Evolutionary conservation across 2,329 filamentous ascomycete species (phyloP), one percentile per base, ranked within the genome.

Genomic region (Fusarium sp.): DNA sequence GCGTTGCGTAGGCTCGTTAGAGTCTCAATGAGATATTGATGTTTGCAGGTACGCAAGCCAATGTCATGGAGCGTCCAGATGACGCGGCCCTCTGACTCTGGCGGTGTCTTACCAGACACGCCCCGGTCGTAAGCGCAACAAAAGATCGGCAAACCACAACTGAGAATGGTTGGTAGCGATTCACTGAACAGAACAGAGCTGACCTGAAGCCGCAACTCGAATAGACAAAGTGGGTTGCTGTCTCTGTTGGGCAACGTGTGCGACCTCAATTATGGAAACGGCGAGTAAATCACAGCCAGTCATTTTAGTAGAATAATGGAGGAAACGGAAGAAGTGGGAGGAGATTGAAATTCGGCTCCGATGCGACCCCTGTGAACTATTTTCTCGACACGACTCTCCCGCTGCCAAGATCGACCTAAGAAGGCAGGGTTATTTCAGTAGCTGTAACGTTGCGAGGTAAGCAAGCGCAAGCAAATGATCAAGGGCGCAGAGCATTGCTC

Each of bases 31-130:
- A 60, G 60, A 65, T 65, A 54, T 58, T 56, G 57, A 47, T 62
- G 67, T 70, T 69, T 64, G 59, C 41, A 50, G 57, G 61, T 73
- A 71, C 71, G 71, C 71, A 73, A 74, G 71, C 69, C 55, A 63
- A 60, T 62, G 56, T 62, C 52, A 73, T 68, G 58, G 57, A 71
- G 58, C 64, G 46, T 60, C 49, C 65, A 71, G 72, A 72, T 74
- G 72, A 74, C 72, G 72, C 72, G 72, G 70, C 70, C 72, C 34
- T 51, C n/a, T 50, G 46, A 20, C 46, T 73, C 46, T 67, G 53
- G 55, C 55, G 56, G 68, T 70, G 70, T 74, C 64, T 68, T 57
- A 42, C 23, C 50, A 46, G 34, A 53, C 70, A 73, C 72, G 65
- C 71, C 69, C 72, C 57, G 41, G 67, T 65, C 63, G 67, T 72